Evolutionary conservation across 2,329 filamentous ascomycete genomes (phyloP).

Genomic region (Coccinonectria pachysandricola): DNA sequence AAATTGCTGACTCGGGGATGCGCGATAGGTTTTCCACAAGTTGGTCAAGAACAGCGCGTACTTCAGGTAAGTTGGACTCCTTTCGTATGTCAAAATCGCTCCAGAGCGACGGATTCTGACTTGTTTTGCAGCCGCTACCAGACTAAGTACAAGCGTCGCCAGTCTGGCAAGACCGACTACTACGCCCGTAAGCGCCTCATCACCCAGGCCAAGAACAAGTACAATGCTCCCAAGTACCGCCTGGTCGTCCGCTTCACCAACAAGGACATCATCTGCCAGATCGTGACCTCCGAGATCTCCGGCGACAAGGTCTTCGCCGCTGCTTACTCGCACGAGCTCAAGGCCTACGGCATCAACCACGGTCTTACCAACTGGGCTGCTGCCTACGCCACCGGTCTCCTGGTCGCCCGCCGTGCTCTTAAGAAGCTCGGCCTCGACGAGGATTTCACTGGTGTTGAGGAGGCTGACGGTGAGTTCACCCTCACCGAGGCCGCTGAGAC

Average conservation of each 20-base stretch:
- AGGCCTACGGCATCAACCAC: constrained; percentile 94
- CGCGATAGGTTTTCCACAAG: constrained; percentile 77
- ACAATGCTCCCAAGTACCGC: constrained; percentile 99
- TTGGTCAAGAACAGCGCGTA: constrained; percentile 95
- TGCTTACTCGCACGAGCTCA: constrained; percentile 96
- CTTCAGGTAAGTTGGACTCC: constrained; percentile 78
- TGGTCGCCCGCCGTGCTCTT: constrained; percentile 92
- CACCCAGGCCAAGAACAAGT: constrained; percentile 99
- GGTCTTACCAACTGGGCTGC: constrained; percentile 99
- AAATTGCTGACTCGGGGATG: constrained; percentile 97
- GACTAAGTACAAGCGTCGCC: constrained; percentile 99
- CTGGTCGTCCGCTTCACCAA: constrained; percentile 99
- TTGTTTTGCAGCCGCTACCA: constrained; percentile 70
- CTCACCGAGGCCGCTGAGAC: constrained; percentile 91
- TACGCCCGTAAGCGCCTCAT: constrained; percentile 99
- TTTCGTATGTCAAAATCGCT: too few species aligned
- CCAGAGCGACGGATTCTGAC: constrained; percentile 22
- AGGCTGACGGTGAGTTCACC: constrained; percentile 90
- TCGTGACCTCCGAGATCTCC: constrained; percentile 89
- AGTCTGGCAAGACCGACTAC: constrained; percentile 98
- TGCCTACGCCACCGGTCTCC: constrained; percentile 91
- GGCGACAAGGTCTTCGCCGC: constrained; percentile 94
- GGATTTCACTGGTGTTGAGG: constrained; percentile 90
- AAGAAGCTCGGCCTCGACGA: constrained; percentile 95
- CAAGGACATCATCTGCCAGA: constrained; percentile 98